Evolutionary conservation across 106 monocot genomes (phyloP).

Genomic region (Gastrodia elata): DNA sequence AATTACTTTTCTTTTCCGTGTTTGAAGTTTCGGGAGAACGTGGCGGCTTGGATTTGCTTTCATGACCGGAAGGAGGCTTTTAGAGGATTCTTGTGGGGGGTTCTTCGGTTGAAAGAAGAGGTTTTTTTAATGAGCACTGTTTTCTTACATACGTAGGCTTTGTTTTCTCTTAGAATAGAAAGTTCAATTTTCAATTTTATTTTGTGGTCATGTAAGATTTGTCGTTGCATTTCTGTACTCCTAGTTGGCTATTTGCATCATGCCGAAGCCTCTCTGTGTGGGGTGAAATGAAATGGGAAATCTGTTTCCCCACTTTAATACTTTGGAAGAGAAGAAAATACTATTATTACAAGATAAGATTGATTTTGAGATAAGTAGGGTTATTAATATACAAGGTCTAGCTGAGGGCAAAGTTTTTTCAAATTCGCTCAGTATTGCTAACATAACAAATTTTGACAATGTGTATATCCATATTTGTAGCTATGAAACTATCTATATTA

Average conservation of each 20-base stretch:
- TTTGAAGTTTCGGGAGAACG: conserved; percentile 90
- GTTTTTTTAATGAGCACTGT: conserved; percentile 17
- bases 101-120: conserved; percentile 80
- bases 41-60: conserved; percentile 91
- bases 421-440: too few relatives aligned
- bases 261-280: neutral
- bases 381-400: neutral
- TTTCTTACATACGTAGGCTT: neutral
- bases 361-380: neutral
- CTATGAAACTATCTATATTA: too few relatives aligned
- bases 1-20: conserved; percentile 1
- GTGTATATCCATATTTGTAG: too few relatives aligned
- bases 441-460: too few relatives aligned
- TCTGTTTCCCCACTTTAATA: neutral
- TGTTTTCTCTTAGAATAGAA: neutral
- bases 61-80: conserved; percentile 75
- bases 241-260: neutral
- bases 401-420: neutral
- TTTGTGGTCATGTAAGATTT: neutral
- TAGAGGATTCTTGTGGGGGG: conserved; percentile 58
- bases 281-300: neutral
- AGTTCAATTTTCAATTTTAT: neutral
- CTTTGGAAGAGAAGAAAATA: neutral
- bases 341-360: neutral
- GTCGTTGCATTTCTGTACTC: neutral